Percentiles rank a stretch among this genome's conserved stretches.
phyloP scores from a whole-genome alignment of 805 yeast genomes.

The Wickerhamiella kazuoi region DNA sequence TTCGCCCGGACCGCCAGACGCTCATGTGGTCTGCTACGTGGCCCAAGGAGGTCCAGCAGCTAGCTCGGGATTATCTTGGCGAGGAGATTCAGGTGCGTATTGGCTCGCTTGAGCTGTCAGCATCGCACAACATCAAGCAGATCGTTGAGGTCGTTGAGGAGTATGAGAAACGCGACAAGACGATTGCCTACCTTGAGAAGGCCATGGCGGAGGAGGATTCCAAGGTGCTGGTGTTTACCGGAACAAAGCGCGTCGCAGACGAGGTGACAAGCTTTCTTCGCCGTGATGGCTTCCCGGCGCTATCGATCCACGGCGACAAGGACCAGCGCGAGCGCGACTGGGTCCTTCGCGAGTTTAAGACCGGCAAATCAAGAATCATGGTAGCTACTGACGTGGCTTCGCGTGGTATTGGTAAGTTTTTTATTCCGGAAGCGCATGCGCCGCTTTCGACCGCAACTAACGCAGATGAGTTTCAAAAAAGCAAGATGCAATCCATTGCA shows the following conservation, averaged over 20 bases:
- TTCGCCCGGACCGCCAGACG: slow-evolving; percentile 98
- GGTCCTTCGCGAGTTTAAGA: slow-evolving; percentile 85
- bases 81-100: slow-evolving; percentile 93
- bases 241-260: slow-evolving; percentile 97
- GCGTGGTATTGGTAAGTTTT: slow-evolving; percentile 89
- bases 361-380: slow-evolving; percentile 89
- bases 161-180: slow-evolving; percentile 86
- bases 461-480: neutral
- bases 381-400: slow-evolving; percentile 99
- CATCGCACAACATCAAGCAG: slow-evolving; percentile 92
- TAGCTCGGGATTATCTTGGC: slow-evolving; percentile 77
- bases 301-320: slow-evolving; percentile 97
- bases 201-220: slow-evolving; percentile 53
- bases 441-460: slow-evolving; percentile 56
- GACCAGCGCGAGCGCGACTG: slow-evolving; percentile 97
- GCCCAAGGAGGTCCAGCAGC: slow-evolving; percentile 94
- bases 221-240: slow-evolving; percentile 75
- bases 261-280: slow-evolving; percentile 81
- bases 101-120: slow-evolving; percentile 90
- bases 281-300: slow-evolving; percentile 96
- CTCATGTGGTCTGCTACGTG: slow-evolving; percentile 99
- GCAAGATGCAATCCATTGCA: neutral
- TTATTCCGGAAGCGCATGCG: too few relatives aligned
- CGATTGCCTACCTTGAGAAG: slow-evolving; percentile 62
- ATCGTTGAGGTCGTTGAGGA: slow-evolving; percentile 78